Evolutionary conservation across 2,329 filamentous ascomycete species (phyloP).

Genomic region (Pseudogymnoascus sp.): DNA sequence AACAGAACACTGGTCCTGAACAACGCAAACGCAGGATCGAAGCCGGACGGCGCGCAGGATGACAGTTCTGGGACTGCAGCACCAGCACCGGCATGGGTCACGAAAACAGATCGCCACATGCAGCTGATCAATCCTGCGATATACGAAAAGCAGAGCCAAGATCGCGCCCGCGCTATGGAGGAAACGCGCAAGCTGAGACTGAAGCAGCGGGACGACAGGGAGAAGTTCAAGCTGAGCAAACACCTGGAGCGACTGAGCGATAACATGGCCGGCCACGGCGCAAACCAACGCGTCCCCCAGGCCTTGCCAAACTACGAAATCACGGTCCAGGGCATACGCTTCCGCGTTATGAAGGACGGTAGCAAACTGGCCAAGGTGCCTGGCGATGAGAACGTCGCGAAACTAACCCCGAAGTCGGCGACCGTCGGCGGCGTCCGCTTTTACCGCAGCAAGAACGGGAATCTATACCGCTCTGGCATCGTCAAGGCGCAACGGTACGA

Average conservation of each 20-base stretch:
- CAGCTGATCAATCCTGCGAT: conserved; percentile 77
- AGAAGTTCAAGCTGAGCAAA: conserved; percentile 50
- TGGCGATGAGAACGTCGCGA: conserved; percentile 60
- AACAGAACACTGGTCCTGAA: conserved; percentile 62
- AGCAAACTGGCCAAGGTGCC: conserved; percentile 72
- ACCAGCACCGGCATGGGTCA: conserved; percentile 51
- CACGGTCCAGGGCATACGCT: conserved; percentile 63
- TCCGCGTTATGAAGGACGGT: conserved; percentile 65
- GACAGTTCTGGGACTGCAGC: conserved; percentile 27
- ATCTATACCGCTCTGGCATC: conserved; percentile 70
- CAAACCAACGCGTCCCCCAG: conserved; percentile 24
- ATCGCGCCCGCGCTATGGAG: conserved; percentile 63
- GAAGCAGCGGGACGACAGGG: conserved; percentile 44
- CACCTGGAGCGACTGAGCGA: conserved; percentile 35
- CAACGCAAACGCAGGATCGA: conserved; percentile 22
- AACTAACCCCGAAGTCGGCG: conserved; percentile 66
- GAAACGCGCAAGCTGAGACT: conserved; percentile 55
- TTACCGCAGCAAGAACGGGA: conserved; percentile 78
- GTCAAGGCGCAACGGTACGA: conserved; percentile 71
- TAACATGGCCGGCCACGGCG: conserved; percentile 17
- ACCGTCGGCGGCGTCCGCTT: conserved; percentile 72
- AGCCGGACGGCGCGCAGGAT: conserved; percentile 28
- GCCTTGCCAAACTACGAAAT: conserved; percentile 50
- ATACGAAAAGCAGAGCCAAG: conserved; percentile 66
- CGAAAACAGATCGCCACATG: conserved; percentile 67